Evolutionary conservation across 2,329 filamentous ascomycete species (phyloP), one percentile per base, ranked within the genome.

Genomic region (Trichophyton mentagrophytes): DNA sequence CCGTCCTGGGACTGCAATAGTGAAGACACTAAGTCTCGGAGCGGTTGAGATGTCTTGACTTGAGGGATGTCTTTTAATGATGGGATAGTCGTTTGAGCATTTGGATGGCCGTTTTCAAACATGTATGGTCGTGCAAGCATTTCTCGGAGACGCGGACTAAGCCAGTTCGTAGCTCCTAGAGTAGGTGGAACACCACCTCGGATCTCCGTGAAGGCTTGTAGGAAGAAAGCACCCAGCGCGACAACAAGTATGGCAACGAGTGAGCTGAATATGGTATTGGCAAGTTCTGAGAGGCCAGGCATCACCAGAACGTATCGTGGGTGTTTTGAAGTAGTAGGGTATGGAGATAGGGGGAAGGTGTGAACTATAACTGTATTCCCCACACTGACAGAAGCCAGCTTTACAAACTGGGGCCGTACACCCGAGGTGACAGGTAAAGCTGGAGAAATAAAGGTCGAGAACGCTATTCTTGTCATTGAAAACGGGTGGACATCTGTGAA

Each of bases 291-390:
- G 22, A 81, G 77, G 1, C 76, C 77, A 1, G 85, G 80, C 64
- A 82, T 78, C 17, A 81, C 83, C 36, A 91, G 82, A 3, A 90
- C 82, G 69, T 91, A 90, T 64, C 88, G 87, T 8, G 81, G 77
- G 0, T 82, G 74, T 22, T 76, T 67, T 8, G 77, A 77, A n/a
- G 69, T 65, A 2, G 72, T 66, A 6, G 76, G 75, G 38, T 70
- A 72, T 8, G 75, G 75, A 3, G 75, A 71, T 4, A 96, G 80
- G 0, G 89, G 85, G 64, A 96, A 85, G 44, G 84, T 87, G 72
- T 95, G 89, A 27, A 95, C 85, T 33, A 87, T 84, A 46, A 90
- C 83, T 0, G 85, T 88, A 70, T 90, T 91, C 63, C 85, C 86
- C 66, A 95, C 85, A 57, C 87, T 90, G 46, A 89, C 87, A 55